These are phyloP conservation scores for Aspergillus costaricaensis DNA, from an alignment of 2,329 filamentous ascomycete genomes.

Conservation along the genomic window DNA sequence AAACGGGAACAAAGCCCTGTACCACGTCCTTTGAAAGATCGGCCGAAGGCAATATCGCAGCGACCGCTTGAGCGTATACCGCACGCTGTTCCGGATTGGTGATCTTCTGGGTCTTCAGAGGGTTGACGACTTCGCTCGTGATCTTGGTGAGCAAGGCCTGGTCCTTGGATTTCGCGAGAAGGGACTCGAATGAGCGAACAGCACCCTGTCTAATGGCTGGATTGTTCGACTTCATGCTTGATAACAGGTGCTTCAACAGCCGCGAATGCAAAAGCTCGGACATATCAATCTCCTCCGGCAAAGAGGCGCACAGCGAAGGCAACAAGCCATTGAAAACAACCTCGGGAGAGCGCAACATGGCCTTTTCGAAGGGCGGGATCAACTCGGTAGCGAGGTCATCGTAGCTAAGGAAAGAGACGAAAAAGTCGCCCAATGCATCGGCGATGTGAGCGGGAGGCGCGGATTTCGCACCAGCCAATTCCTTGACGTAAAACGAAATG, in stretches of 20 bases:
- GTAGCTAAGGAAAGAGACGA: slow-evolving; percentile 68
- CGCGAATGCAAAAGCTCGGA: slow-evolving; percentile 71
- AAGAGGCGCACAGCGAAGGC: slow-evolving; percentile 68
- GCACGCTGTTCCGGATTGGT: slow-evolving; percentile 81
- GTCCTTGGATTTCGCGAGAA: slow-evolving; percentile 66
- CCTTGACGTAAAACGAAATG: slow-evolving; percentile 80
- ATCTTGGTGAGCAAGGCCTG: slow-evolving; percentile 64
- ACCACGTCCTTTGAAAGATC: slow-evolving; percentile 67
- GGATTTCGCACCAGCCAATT: slow-evolving; percentile 77
- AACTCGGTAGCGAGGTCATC: slow-evolving; percentile 76
- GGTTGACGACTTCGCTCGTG: slow-evolving; percentile 73
- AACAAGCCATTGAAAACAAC: slow-evolving; percentile 80
- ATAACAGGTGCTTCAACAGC: slow-evolving; percentile 82
- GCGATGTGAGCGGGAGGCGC: slow-evolving; percentile 71
- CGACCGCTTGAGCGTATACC: slow-evolving; percentile 78
- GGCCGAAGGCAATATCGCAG: slow-evolving; percentile 61
- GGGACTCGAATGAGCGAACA: slow-evolving; percentile 69
- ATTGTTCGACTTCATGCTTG: slow-evolving; percentile 90
- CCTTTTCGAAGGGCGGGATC: slow-evolving; percentile 82
- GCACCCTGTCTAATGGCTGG: slow-evolving; percentile 73
- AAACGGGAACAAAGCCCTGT: slow-evolving; percentile 65
- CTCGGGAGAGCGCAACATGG: slow-evolving; percentile 84
- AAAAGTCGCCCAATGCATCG: slow-evolving; percentile 77
- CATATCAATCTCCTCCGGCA: slow-evolving; percentile 73
- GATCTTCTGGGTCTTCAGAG: slow-evolving; percentile 81